Base-by-base conservation (phyloP, 2,329 filamentous ascomycete species). In the Boeremia lycopersici region DNA sequence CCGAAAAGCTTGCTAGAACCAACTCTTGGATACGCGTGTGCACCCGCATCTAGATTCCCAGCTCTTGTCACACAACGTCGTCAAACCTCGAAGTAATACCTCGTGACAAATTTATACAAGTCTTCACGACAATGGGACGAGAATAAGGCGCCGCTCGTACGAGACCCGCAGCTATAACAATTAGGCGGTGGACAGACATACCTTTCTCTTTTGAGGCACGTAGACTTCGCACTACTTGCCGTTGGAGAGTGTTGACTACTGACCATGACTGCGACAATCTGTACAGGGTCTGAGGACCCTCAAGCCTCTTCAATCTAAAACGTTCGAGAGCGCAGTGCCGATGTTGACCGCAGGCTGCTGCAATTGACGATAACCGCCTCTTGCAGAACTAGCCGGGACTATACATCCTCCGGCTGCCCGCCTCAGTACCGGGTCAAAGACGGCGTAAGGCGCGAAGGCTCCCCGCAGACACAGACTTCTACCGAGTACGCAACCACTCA, bases 311-410 rank as follows among this genome's bases (percentile, higher is more conserved):
- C 30, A 25, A 56, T 48, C 53, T 53, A 61, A 34, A 28, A 42
- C 19, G 56, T 52, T 59, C 55, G 59, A 64, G 53, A 56, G 46
- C 49, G 41, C 36, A 47, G 45, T 54, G 36, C 56, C 57, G 49
- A 45, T 51, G 53, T 47, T 58, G 25, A 55, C 52, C 53, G 53
- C 53, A 42, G 47, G 19, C 33, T 48, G 49, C 45, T 13, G 34
- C 53, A 40, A 44, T 59, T 61, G 57, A 60, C 61, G 54, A 62
- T 56, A 62, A 60, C 49, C 54, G 58, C 57, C 48, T 57, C 45
- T 53, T 55, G 25, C 40, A 44, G 53, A 47, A 54, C 57, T 61
- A 61, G 48, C 38, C 44, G 17, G 46, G 38, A 53, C 39, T 48
- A 51, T 52, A 48, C 39, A 59, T 50, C 44, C 30, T 62, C 52